Percentiles rank a stretch among this genome's conserved stretches.
Evolutionary conservation across 768 basidiomycete genomes (phyloP).

Genomic region (Dictyophora rubrovolvata): DNA sequence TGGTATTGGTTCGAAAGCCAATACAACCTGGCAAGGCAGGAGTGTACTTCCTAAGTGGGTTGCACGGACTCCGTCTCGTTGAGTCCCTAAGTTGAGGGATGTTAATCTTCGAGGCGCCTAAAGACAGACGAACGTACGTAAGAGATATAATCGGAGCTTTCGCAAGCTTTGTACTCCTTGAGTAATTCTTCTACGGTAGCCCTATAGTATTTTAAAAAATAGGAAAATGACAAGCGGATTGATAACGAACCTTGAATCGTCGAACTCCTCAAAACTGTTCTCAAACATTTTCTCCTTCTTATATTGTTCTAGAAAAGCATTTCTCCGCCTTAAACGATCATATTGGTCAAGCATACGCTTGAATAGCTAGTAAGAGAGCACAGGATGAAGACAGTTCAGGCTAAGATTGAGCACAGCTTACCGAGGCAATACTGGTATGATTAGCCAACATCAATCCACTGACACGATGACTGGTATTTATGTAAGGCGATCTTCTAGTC

Average conservation of each 20-base stretch:
- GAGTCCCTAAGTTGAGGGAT: neutral
- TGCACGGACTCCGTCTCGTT: constrained; percentile 3
- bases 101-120: neutral
- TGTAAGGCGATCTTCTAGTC: constrained; percentile 82
- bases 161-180: constrained; percentile 94
- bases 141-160: constrained; percentile 88
- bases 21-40: neutral
- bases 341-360: constrained; percentile 95
- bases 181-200: constrained; percentile 80
- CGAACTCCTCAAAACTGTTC: constrained; percentile 89
- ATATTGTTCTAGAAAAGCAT: constrained; percentile 95
- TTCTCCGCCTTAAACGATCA: constrained; percentile 73
- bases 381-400: neutral
- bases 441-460: constrained; percentile 99
- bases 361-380: constrained; percentile 52
- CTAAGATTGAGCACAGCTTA: constrained; percentile 29
- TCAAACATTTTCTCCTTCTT: constrained; percentile 96
- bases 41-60: neutral
- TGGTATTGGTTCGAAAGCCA: neutral
- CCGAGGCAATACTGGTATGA: constrained; percentile 96
- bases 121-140: constrained; percentile 41
- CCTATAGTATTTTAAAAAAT: constrained; percentile 27
- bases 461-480: constrained; percentile 83
- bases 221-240: neutral
- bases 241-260: constrained; percentile 74